Percentiles rank a stretch among this genome's conserved stretches.
Evolutionary conservation across 78 protist species (phyloP).

Genomic region (slime mould (Dictyostelium discoideum)): DNA sequence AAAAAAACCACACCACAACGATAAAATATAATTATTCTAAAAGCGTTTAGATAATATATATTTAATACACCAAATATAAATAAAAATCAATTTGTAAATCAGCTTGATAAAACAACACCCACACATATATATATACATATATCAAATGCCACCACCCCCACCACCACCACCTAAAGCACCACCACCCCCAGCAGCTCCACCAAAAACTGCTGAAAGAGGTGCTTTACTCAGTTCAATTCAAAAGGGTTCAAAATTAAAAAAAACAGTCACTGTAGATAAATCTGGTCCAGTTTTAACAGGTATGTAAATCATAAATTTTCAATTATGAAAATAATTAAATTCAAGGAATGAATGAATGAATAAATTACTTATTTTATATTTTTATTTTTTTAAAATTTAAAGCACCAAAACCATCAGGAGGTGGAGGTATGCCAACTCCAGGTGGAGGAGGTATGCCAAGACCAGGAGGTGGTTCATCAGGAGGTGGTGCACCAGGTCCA

Average conservation of each 20-base stretch:
- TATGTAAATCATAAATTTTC: background rate
- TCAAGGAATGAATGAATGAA: background rate
- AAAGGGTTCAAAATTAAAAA: constrained; percentile 71
- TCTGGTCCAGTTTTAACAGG: constrained; percentile 28
- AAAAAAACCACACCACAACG: background rate
- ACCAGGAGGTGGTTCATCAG: constrained; percentile 34
- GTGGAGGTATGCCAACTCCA: constrained; percentile 58
- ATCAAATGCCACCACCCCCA: constrained; percentile 63
- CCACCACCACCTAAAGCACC: constrained; percentile 82
- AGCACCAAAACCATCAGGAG: constrained; percentile 51
- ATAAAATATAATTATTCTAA: background rate
- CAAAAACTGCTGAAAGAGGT: constrained; percentile 48
- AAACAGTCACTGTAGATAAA: constrained; percentile 47
- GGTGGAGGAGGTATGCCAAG: constrained; percentile 52
- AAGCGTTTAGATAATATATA: background rate
- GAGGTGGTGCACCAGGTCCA: constrained; percentile 39
- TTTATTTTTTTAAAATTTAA: background rate
- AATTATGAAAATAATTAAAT: no score
- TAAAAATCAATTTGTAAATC: background rate
- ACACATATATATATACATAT: background rate
- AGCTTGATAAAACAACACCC: no score
- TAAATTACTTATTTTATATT: background rate
- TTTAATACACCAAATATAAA: background rate
- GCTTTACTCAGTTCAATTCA: constrained; percentile 77
- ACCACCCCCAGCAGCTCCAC: constrained; percentile 73